A percentile compares a stretch with the other conserved stretches of the same genome.
phyloP scores from a whole-genome alignment of 2,329 filamentous ascomycete species.

The Basipetospora chlamydospora region DNA sequence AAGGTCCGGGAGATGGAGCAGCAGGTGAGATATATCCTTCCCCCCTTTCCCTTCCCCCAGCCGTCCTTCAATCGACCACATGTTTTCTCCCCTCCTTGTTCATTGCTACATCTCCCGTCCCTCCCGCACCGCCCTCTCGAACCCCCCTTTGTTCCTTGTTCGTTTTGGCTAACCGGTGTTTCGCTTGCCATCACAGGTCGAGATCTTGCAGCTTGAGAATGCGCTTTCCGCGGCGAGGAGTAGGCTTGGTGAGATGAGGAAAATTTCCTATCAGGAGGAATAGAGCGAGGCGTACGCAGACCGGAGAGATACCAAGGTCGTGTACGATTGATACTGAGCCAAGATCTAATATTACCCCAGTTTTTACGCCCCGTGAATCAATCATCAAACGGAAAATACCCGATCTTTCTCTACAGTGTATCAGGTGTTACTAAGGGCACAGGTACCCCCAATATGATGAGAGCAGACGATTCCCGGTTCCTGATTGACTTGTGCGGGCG shows the following conservation, averaged over 20 bases:
- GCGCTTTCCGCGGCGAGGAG: constrained; percentile 62
- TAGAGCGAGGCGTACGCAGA: too few relatives aligned
- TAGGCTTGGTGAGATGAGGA: constrained; percentile 90
- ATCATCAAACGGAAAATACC: too few relatives aligned
- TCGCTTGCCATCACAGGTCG: constrained; percentile 46
- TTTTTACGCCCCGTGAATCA: too few relatives aligned
- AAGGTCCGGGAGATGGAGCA: constrained; percentile 99
- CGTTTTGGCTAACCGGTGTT: not conserved
- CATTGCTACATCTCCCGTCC: too few relatives aligned
- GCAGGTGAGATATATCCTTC: constrained; percentile 49
- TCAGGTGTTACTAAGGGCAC: too few relatives aligned
- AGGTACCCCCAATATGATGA: too few relatives aligned
- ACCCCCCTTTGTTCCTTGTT: not conserved
- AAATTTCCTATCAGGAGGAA: constrained; percentile 85
- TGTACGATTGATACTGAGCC: not conserved
- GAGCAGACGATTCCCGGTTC: too few relatives aligned
- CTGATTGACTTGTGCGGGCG: too few relatives aligned
- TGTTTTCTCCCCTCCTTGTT: constrained; percentile 1
- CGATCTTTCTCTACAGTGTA: too few relatives aligned
- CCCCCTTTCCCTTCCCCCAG: not conserved
- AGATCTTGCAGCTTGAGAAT: constrained; percentile 94
- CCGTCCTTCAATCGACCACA: constrained; percentile 1
- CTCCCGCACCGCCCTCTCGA: too few relatives aligned
- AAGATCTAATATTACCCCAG: too few relatives aligned
- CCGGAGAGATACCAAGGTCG: not conserved